Percentiles rank a stretch among this genome's conserved stretches.
Conservation (phyloP, 1,284 basidiomycete genomes). For the Farysia itapuensis region DNA sequence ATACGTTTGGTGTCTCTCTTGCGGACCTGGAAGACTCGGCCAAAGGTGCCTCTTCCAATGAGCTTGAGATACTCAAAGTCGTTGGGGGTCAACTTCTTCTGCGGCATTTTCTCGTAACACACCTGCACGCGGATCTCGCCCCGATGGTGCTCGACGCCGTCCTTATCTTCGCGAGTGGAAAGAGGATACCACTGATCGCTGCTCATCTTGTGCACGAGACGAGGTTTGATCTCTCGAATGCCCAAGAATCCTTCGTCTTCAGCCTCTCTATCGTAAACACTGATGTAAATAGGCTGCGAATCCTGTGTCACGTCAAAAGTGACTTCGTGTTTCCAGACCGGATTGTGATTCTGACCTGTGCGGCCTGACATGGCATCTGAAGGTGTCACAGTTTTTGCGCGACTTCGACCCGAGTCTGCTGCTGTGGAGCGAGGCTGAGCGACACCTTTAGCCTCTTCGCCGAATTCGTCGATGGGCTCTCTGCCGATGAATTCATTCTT, state of each 20-base stretch:
- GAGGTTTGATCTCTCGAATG: constrained; percentile 84
- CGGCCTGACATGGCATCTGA: constrained; percentile 20
- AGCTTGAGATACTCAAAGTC: constrained; percentile 99
- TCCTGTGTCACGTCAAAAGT: constrained; percentile 88
- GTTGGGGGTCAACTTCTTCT: constrained; percentile 59
- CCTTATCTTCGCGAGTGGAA: constrained; percentile 59
- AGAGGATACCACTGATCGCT: constrained; percentile 96
- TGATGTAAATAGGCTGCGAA: constrained; percentile 80
- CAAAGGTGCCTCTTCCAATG: constrained; percentile 97
- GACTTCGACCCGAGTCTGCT: constrained; percentile 67
- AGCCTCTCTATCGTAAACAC: constrained; percentile 86
- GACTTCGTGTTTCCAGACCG: constrained; percentile 98
- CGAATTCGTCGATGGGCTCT: constrained; percentile 81
- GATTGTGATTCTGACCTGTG: constrained; percentile 70
- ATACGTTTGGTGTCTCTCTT: constrained; percentile 97
- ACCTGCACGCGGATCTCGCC: constrained; percentile 95
- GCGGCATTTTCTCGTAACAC: constrained; percentile 71
- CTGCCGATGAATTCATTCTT: constrained; percentile 97
- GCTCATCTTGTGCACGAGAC: constrained; percentile 85
- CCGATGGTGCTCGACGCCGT: constrained; percentile 18
- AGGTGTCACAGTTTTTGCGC: constrained; percentile 42
- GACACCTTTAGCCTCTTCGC: constrained; percentile 80
- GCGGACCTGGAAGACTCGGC: constrained; percentile 94
- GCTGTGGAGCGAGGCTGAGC: constrained; percentile 69
- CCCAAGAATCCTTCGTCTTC: constrained; percentile 87